Evolutionary conservation across 2,329 filamentous ascomycete genomes (phyloP).

Genomic region (Monilinia aucupariae): DNA sequence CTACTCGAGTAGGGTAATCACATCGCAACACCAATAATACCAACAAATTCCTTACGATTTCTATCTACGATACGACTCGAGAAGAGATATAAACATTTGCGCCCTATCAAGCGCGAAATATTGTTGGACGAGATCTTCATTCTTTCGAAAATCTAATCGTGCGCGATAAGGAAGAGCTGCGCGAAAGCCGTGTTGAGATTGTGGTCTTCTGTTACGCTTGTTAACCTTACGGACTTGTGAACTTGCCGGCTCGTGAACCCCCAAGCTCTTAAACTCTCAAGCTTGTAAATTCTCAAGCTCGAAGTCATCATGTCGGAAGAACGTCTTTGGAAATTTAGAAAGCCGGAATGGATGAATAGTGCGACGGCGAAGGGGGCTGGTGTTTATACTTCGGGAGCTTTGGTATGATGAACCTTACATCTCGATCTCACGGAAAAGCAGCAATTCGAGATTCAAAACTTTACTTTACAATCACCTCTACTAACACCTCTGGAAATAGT

Average conservation of each 20-base stretch:
- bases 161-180: background rate
- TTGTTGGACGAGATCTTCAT: background rate
- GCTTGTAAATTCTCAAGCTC: background rate
- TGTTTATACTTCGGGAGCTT: conserved; percentile 56
- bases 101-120: background rate
- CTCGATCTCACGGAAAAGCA: background rate
- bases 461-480: background rate
- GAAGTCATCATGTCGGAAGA: conserved; percentile 51
- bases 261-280: too few species aligned
- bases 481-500: conserved; percentile 39
- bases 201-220: too few species aligned
- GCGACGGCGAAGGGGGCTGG: conserved; percentile 58
- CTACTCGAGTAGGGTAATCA: background rate
- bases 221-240: background rate
- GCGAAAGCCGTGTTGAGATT: background rate
- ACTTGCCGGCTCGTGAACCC: too few species aligned
- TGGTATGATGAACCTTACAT: conserved; percentile 45
- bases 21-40: background rate
- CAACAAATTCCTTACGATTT: too few species aligned
- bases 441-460: background rate
- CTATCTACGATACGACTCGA: too few species aligned
- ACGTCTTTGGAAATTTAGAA: conserved; percentile 61
- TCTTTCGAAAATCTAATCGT: too few species aligned
- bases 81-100: background rate
- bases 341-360: conserved; percentile 62